Conservation (phyloP, 1,284 basidiomycete species). For the Rhodofomes roseus region DNA sequence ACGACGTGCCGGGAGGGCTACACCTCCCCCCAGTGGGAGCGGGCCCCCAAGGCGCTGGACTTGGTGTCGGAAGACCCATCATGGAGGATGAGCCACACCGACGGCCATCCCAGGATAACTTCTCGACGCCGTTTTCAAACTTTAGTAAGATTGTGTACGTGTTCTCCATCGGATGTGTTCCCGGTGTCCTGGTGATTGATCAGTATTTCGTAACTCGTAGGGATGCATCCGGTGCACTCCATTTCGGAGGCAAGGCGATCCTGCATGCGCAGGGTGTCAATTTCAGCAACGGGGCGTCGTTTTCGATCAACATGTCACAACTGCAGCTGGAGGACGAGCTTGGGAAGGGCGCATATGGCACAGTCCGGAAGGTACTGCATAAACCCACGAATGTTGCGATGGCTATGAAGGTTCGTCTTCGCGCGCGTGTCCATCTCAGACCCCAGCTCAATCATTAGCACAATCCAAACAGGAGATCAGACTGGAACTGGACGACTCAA, state of each 20-base stretch:
- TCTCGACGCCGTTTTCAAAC: constrained; percentile 84
- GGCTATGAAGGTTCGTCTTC: constrained; percentile 90
- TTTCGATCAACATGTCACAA: constrained; percentile 95
- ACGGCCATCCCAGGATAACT: constrained; percentile 39
- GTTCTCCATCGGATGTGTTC: not conserved
- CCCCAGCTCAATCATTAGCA: not conserved
- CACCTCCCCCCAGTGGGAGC: constrained; percentile 37
- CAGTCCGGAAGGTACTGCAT: constrained; percentile 93
- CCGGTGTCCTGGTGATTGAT: not conserved
- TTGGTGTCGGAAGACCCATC: constrained; percentile 62
- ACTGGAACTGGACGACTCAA: constrained; percentile 92
- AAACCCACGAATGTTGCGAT: constrained; percentile 93
- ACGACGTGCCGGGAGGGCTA: constrained; percentile 48
- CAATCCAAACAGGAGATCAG: constrained; percentile 80
- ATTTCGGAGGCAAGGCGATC: constrained; percentile 92
- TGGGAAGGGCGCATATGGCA: constrained; percentile 96
- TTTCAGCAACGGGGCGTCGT: constrained; percentile 90
- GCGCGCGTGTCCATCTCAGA: not conserved
- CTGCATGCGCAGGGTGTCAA: constrained; percentile 92
- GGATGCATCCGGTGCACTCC: constrained; percentile 92
- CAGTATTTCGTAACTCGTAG: constrained; percentile 37
- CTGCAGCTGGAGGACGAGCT: constrained; percentile 90
- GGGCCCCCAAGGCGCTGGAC: constrained; percentile 60
- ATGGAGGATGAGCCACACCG: constrained; percentile 37
- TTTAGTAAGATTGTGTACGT: constrained; percentile 93